phyloP scores from a whole-genome alignment of 345 rosid genomes.

The Ricinus communis region DNA sequence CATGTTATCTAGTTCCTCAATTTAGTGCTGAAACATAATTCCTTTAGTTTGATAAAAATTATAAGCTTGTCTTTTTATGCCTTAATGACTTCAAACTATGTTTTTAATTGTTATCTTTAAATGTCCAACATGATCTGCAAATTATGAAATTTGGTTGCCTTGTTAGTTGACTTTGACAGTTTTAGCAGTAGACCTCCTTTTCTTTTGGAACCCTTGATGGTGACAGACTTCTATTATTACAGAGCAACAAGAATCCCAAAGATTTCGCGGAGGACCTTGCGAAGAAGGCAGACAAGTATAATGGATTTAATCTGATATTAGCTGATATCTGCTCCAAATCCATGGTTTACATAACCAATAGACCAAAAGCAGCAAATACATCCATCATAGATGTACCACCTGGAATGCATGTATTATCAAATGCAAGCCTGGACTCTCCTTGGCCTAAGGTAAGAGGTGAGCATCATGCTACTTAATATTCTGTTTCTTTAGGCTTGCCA shows the following conservation, averaged over 20 bases:
- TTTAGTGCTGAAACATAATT: too few species aligned
- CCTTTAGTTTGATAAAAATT: too few species aligned
- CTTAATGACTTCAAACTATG: too few species aligned
- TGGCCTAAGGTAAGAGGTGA: conserved; percentile 72
- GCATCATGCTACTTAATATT: background rate
- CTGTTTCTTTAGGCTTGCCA: background rate
- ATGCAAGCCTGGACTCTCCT: conserved; percentile 74
- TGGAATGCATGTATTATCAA: conserved; percentile 72
- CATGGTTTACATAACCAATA: conserved; percentile 75
- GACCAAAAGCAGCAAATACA: conserved; percentile 35
- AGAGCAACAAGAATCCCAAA: conserved; percentile 60
- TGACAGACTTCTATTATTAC: background rate
- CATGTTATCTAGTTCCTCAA: too few species aligned
- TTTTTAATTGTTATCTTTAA: too few species aligned
- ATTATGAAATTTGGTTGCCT: background rate
- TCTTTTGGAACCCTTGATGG: background rate
- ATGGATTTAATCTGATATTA: conserved; percentile 72
- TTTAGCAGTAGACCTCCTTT: too few species aligned
- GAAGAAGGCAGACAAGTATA: conserved; percentile 47
- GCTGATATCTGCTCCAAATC: conserved; percentile 49
- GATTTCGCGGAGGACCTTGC: conserved; percentile 59
- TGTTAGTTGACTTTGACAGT: background rate
- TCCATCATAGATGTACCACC: conserved; percentile 55
- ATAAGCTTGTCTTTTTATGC: too few species aligned
- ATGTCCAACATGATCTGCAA: too few species aligned